Evolutionary conservation across 768 basidiomycete species (phyloP), one percentile per base, ranked within the genome.

Genomic region (Termitomyces sp.): DNA sequence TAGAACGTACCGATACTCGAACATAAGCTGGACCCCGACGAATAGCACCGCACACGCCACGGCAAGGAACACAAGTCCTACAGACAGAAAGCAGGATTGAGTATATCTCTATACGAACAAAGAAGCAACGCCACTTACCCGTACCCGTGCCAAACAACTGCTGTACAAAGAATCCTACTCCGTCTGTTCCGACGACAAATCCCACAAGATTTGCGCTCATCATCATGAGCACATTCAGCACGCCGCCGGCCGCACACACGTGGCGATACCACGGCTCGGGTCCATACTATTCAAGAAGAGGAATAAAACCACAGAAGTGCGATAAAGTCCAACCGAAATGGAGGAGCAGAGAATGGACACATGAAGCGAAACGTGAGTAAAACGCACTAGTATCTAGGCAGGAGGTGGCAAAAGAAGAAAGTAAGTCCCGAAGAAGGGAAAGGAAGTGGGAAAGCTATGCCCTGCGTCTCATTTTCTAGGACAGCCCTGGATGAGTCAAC

Each of bases 201-300:
- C 97, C 97, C 4, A 98, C 87, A 10, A 98, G 81, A 71, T 99
- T 98, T 24, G 94, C 97, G 0, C 82, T 69, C 82, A 93, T 88
- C 93, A 98, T 92, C 74, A 92, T 82, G 27, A 95, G 65, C 26
- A 95, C 80, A 69, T 97, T 98, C 65, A 84, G 66, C 4, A 93
- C 88, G 0, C 85, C 94, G 12, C 95, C 96, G 0, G 87, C 51
- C 2, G 91, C 95, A 56, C 88, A 87, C 18, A 89, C 74, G 66
- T 95, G 95, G 26, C 97, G 79, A 70, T 93, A 96, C 95, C 95
- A 98, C 27, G 75, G 62, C 32, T 69, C 62, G 20, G 76, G 71
- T 13, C 83, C 88, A 66, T 82, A 96, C 94, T 96, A 64, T 27
- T 18, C 33, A 53, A 22, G 55, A 49, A 16, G 13, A 55, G 36